phyloP scores from a whole-genome alignment of 805 yeast genomes.

The Kluyveromyces nonfermentans region DNA sequence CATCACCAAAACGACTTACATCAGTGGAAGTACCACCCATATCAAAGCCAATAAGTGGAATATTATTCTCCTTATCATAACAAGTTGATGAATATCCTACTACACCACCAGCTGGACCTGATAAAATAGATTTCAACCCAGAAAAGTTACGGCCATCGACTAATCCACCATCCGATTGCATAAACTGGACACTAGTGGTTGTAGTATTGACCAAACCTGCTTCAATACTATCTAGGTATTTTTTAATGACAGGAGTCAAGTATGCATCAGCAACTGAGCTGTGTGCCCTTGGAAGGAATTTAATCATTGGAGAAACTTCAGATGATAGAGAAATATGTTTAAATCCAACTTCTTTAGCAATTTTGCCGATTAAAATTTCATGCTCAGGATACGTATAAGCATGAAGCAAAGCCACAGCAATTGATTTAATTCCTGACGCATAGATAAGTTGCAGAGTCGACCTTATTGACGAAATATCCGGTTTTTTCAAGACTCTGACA shows the following conservation, averaged over 20 bases:
- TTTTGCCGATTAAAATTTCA: slow-evolving; percentile 46
- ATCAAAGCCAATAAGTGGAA: slow-evolving; percentile 73
- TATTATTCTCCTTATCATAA: slow-evolving; percentile 41
- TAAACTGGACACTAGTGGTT: slow-evolving; percentile 55
- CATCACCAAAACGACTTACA: slow-evolving; percentile 63
- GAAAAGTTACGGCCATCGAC: slow-evolving; percentile 78
- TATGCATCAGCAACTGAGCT: slow-evolving; percentile 79
- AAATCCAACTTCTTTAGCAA: slow-evolving; percentile 62
- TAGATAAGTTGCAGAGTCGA: slow-evolving; percentile 36
- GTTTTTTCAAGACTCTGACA: slow-evolving; percentile 45
- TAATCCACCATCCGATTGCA: slow-evolving; percentile 96
- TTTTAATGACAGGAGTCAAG: slow-evolving; percentile 66
- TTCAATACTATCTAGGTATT: slow-evolving; percentile 52
- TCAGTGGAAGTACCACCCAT: slow-evolving; percentile 93
- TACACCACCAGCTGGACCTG: slow-evolving; percentile 98
- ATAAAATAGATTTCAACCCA: slow-evolving; percentile 77
- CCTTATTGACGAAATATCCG: slow-evolving; percentile 37
- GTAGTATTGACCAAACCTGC: slow-evolving; percentile 48
- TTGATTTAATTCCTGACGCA: slow-evolving; percentile 51
- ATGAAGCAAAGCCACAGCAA: slow-evolving; percentile 66
- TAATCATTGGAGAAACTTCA: slow-evolving; percentile 70
- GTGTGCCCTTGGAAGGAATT: slow-evolving; percentile 63
- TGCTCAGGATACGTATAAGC: slow-evolving; percentile 67
- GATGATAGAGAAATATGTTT: slow-evolving; percentile 58
- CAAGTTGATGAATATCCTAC: slow-evolving; percentile 88